Percentiles rank a stretch among this genome's conserved stretches.
These are phyloP conservation scores for Fusarium udum DNA, from an alignment of 2,329 filamentous ascomycete species.

Conservation along the genomic window DNA sequence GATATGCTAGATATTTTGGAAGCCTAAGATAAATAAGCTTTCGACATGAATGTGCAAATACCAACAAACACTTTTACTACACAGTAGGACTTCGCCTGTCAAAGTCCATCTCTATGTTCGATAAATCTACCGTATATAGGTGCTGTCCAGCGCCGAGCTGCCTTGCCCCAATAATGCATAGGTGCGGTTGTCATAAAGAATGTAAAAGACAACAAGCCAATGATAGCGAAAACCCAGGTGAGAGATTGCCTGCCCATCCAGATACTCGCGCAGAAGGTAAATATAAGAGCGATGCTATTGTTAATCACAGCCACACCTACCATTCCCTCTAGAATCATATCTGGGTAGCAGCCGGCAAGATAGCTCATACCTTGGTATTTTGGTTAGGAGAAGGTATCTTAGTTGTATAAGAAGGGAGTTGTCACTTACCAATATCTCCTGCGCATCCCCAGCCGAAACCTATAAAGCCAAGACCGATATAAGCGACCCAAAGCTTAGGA, in stretches of 20 bases:
- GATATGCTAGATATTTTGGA: background rate
- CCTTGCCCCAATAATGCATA: background rate
- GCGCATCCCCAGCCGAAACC: background rate
- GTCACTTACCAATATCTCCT: background rate
- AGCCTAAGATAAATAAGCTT: rapidly evolving
- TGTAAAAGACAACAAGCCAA: background rate
- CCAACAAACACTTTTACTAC: too few species aligned
- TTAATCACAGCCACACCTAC: background rate
- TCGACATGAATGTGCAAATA: background rate
- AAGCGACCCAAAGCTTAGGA: background rate
- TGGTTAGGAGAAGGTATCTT: background rate
- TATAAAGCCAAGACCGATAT: background rate
- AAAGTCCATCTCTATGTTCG: background rate
- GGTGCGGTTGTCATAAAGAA: background rate
- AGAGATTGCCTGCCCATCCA: background rate
- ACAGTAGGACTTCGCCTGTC: background rate
- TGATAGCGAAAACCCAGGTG: background rate
- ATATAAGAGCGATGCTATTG: background rate
- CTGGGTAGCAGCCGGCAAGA: background rate
- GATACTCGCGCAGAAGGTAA: background rate
- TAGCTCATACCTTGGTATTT: background rate
- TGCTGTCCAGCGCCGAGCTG: background rate
- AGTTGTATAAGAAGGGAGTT: background rate
- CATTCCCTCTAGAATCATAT: background rate
- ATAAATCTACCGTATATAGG: background rate